Conservation (phyloP, 495 filamentous ascomycete genomes). For the Trichoderma erinaceum region DNA sequence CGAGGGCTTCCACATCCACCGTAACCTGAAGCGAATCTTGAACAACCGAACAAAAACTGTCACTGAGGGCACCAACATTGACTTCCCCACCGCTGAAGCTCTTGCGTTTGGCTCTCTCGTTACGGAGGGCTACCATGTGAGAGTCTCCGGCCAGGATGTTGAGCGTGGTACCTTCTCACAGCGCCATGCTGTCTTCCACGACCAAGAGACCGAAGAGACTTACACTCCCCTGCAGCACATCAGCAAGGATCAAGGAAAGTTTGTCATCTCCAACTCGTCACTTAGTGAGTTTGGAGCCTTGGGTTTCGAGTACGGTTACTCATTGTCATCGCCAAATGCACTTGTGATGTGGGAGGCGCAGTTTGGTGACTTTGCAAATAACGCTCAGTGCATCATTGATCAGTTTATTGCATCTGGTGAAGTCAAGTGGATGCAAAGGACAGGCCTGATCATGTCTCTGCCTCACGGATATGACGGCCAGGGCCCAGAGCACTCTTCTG, state of each 20-base stretch:
- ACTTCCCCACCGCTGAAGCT: slow-evolving; percentile 96
- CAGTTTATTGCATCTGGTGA: slow-evolving; percentile 98
- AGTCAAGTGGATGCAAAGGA: slow-evolving; percentile 96
- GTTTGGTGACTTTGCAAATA: slow-evolving; percentile 99
- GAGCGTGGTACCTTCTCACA: slow-evolving; percentile 99
- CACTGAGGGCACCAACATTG: slow-evolving; percentile 86
- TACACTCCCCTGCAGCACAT: slow-evolving; percentile 90
- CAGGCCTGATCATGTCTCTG: slow-evolving; percentile 86
- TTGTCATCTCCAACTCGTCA: slow-evolving; percentile 96
- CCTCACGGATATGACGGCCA: slow-evolving; percentile 98
- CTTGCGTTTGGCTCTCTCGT: slow-evolving; percentile 90
- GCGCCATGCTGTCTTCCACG: slow-evolving; percentile 92
- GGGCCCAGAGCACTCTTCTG: slow-evolving; percentile 97
- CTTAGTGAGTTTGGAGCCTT: slow-evolving; percentile 91
- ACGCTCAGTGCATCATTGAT: slow-evolving; percentile 96
- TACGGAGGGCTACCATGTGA: slow-evolving; percentile 89
- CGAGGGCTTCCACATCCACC: slow-evolving; percentile 81
- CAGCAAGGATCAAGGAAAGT: slow-evolving; percentile 81
- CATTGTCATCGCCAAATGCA: slow-evolving; percentile 89
- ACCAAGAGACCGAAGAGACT: slow-evolving; percentile 86
- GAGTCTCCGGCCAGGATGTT: slow-evolving; percentile 96
- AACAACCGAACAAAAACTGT: slow-evolving; percentile 85
- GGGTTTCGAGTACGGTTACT: slow-evolving; percentile 98
- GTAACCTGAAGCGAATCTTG: slow-evolving; percentile 95
- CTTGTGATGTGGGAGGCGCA: slow-evolving; percentile 99